Conservation (phyloP, 1,284 basidiomycete genomes). For the Apiotrichum akiyoshidainum region DNA sequence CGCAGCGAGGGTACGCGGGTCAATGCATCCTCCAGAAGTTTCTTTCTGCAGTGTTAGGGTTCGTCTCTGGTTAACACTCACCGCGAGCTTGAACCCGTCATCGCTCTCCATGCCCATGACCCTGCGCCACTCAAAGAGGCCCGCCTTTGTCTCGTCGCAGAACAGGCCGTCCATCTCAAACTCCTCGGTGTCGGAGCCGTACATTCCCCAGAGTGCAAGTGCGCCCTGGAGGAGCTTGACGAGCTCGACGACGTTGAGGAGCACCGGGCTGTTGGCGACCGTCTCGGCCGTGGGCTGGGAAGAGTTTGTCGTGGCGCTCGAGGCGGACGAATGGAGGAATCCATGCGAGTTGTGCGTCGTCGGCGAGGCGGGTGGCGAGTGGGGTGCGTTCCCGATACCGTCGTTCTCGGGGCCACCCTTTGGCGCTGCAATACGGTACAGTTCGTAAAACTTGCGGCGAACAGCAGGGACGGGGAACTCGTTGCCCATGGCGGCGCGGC, state of each 20-base stretch:
- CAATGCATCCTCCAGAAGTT: constrained; percentile 46
- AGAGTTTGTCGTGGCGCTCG: background rate
- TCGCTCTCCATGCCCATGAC: constrained; percentile 48
- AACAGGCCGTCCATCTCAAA: constrained; percentile 43
- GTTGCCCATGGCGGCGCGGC: constrained; percentile 44
- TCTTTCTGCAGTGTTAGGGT: constrained; percentile 35
- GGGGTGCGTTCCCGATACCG: constrained; percentile 6
- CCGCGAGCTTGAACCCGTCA: constrained; percentile 41
- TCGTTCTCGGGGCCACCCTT: constrained; percentile 6
- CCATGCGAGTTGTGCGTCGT: background rate
- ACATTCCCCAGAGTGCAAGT: constrained; percentile 42
- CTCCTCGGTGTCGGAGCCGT: constrained; percentile 18
- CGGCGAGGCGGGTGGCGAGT: constrained; percentile 33
- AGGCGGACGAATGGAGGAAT: background rate
- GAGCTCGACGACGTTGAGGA: constrained; percentile 36
- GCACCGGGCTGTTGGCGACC: constrained; percentile 26
- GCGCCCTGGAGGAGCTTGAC: constrained; percentile 45
- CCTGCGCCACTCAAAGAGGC: constrained; percentile 37
- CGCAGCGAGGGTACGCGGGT: constrained; percentile 40
- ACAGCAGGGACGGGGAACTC: constrained; percentile 38
- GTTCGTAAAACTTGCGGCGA: constrained; percentile 43
- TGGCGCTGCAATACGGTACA: constrained; percentile 38
- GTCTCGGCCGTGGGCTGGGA: background rate
- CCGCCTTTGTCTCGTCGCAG: constrained; percentile 49
- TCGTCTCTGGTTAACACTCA: constrained; percentile 21